Conservation (phyloP, 768 basidiomycete genomes). For the Pleurotus cornucopiae region DNA sequence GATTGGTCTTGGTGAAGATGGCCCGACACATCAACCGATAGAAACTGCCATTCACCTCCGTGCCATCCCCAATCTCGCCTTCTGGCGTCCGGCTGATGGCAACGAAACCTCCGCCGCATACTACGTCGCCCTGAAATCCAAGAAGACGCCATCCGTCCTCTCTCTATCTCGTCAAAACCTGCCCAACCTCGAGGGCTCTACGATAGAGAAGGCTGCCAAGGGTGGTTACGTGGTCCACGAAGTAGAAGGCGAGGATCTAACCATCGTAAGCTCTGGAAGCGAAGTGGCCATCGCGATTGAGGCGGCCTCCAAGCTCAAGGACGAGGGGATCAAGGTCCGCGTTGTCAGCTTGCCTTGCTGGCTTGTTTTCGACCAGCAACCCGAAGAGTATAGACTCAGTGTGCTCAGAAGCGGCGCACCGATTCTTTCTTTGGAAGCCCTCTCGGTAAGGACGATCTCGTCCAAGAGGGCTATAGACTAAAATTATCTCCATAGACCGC, state of each 20-base stretch:
- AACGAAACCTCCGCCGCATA: constrained; percentile 97
- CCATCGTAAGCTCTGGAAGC: constrained; percentile 85
- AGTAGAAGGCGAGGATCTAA: constrained; percentile 74
- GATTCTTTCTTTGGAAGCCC: constrained; percentile 85
- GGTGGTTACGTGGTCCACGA: constrained; percentile 93
- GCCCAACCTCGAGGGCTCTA: constrained; percentile 85
- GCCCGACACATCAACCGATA: constrained; percentile 94
- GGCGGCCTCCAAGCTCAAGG: constrained; percentile 75
- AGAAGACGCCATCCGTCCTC: constrained; percentile 76
- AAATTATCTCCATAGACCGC: constrained; percentile 40
- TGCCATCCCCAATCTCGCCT: constrained; percentile 85
- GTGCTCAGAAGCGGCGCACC: constrained; percentile 89
- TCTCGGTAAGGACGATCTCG: constrained; percentile 31
- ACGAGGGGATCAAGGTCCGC: constrained; percentile 74
- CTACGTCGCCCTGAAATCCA: constrained; percentile 70
- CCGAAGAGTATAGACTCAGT: constrained; percentile 71
- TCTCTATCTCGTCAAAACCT: constrained; percentile 87
- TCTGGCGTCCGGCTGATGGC: constrained; percentile 93
- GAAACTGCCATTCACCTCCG: constrained; percentile 87
- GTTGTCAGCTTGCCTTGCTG: constrained; percentile 89
- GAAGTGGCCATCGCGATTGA: constrained; percentile 88
- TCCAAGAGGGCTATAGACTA: constrained; percentile 7
- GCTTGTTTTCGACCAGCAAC: constrained; percentile 83
- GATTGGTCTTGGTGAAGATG: constrained; percentile 90
- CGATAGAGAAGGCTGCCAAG: constrained; percentile 75